A percentile compares a stretch with the other conserved stretches of the same genome.
These are phyloP conservation scores for Colletotrichum scovillei DNA, from an alignment of 2,329 filamentous ascomycete genomes.

Conservation along the genomic window DNA sequence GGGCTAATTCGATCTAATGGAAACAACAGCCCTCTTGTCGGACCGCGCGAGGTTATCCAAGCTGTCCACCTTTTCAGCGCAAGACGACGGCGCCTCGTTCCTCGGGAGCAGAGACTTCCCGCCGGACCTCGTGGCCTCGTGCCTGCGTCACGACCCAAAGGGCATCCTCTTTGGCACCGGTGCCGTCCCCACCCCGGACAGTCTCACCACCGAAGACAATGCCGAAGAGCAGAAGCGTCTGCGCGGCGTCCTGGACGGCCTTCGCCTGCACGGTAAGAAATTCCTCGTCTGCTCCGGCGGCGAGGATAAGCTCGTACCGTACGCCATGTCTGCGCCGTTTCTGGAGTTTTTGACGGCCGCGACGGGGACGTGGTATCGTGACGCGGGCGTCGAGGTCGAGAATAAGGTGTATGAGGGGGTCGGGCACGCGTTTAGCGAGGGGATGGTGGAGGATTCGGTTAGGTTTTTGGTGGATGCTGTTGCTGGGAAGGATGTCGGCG, in stretches of 20 bases:
- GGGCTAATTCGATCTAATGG: constrained; percentile 1
- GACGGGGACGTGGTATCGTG: constrained; percentile 61
- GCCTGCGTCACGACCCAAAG: constrained; percentile 79
- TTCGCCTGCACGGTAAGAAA: constrained; percentile 68
- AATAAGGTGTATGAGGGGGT: constrained; percentile 76
- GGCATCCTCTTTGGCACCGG: constrained; percentile 73
- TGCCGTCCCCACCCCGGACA: constrained; percentile 41
- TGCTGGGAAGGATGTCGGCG: constrained; percentile 41
- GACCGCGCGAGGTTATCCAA: constrained; percentile 82
- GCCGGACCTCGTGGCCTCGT: constrained; percentile 69
- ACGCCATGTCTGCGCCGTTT: constrained; percentile 69
- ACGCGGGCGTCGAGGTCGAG: constrained; percentile 67
- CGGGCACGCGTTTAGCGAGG: constrained; percentile 75
- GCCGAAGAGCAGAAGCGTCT: constrained; percentile 55
- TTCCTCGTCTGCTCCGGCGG: constrained; percentile 74
- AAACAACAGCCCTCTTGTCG: constrained; percentile 69
- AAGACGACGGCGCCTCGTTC: constrained; percentile 71
- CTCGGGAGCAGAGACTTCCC: constrained; percentile 85
- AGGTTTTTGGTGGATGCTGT: constrained; percentile 68
- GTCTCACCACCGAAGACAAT: constrained; percentile 41
- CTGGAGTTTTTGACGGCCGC: constrained; percentile 70
- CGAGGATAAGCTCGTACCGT: constrained; percentile 79
- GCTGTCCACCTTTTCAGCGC: constrained; percentile 67
- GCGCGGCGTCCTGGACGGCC: constrained; percentile 55
- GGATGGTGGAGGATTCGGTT: constrained; percentile 76